Base-by-base conservation (phyloP, 208 protist genomes). In the Acanthamoeba royreba region DNA sequence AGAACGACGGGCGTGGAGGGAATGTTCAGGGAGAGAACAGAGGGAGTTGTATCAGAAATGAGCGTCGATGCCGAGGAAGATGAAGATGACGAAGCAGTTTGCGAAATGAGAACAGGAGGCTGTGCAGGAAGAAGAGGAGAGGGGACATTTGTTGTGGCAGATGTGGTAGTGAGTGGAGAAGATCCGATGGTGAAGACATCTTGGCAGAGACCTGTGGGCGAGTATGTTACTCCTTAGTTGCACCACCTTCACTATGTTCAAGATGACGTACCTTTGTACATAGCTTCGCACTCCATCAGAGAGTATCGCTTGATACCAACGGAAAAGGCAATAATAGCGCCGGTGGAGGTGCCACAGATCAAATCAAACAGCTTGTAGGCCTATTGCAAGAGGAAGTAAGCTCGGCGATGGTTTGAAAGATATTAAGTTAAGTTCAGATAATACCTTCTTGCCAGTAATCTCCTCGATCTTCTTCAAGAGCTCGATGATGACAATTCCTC, bases 321-420 rank as follows among this genome's bases (percentile, higher is more conserved):
- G 2, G 45, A 17, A 49, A 46, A 77, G 58, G 86, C 49, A 31
- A 92, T 25, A 13, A 92, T 74, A 43, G 55, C 86, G 1, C 86
- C 86, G 15, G 86, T 92, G 33, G 86, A 92, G 9, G 86, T 92
- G 3, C 86, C 86, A 25, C 55, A 92, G 3, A 92, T 38, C 5
- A 92, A 35, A 74, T 92, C 86, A 31, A 92, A 92, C 86, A 92
- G 33, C 58, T 92, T 47, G 40, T 88, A 88, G n/a, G 79, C 61
- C 52, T 79, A 58, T 22, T n/a, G 22, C 49, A 58, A 58, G n/a
- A n/a, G n/a, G n/a, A n/a, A n/a, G n/a, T 31, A 69, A n/a, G n/a
- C 58, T 38, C n/a, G 22, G 58, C 58, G 25, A 7, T 28, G 58
- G n/a, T n/a, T 17, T 55, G 13, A 19, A 61, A 2, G 11, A n/a